phyloP scores from a whole-genome alignment of 352 stramenopile species.

The Globisporangium alternatum region DNA sequence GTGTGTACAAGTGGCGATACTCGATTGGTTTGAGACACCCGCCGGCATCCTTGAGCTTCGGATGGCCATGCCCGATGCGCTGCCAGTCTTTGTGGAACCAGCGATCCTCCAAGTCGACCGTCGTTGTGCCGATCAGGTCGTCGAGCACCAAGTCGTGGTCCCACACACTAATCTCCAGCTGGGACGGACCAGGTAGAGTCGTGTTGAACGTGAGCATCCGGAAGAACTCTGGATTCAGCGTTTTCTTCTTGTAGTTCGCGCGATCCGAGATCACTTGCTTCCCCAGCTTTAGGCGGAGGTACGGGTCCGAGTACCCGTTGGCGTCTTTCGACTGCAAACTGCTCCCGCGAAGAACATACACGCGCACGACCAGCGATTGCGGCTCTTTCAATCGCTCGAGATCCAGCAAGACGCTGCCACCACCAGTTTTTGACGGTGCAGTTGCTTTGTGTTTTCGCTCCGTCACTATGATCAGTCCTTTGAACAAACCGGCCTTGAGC shows the following conservation, averaged over 20 bases:
- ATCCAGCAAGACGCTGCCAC: conserved; percentile 33
- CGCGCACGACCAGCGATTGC: conserved; percentile 54
- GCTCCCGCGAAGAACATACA: conserved; percentile 70
- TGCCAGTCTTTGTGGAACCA: conserved; percentile 92
- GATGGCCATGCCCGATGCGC: conserved; percentile 32
- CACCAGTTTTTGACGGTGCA: background rate
- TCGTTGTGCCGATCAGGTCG: conserved; percentile 89
- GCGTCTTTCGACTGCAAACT: conserved; percentile 80
- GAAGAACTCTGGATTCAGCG: conserved; percentile 80
- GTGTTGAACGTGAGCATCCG: conserved; percentile 61
- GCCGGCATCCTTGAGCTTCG: conserved; percentile 18
- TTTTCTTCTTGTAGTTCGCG: conserved; percentile 64
- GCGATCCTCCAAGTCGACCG: conserved; percentile 91
- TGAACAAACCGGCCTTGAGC: conserved; percentile 73
- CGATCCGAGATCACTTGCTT: conserved; percentile 68
- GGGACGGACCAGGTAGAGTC: conserved; percentile 67
- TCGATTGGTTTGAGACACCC: conserved; percentile 84
- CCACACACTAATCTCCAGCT: conserved; percentile 79
- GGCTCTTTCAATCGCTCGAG: conserved; percentile 47
- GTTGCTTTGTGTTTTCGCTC: conserved; percentile 26
- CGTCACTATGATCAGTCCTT: conserved; percentile 65
- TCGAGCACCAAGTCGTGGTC: conserved; percentile 76
- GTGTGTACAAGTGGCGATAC: conserved; percentile 81
- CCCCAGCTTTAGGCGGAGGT: conserved; percentile 72
- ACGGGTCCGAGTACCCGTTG: conserved; percentile 80